phyloP scores from a whole-genome alignment of 2,329 filamentous ascomycete genomes.

The Ophiostoma australiae region DNA sequence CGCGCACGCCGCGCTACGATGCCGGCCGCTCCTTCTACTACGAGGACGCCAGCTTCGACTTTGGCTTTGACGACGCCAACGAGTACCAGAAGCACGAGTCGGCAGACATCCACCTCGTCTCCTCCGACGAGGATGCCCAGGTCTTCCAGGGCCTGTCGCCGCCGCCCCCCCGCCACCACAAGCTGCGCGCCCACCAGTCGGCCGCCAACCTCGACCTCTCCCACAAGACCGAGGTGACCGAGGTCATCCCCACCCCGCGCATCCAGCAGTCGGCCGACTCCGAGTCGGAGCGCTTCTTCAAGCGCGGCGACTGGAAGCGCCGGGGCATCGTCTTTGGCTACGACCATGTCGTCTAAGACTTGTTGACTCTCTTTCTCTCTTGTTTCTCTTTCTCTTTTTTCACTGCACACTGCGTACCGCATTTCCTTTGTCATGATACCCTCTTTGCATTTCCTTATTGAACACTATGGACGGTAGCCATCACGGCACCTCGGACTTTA shows the following conservation, averaged over 20 bases:
- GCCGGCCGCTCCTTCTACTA: constrained; percentile 5
- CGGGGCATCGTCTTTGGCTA: constrained; percentile 36
- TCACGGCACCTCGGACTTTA: not conserved
- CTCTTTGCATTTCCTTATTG: constrained; percentile 13
- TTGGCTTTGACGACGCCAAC: constrained; percentile 31
- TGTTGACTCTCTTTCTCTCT: not conserved
- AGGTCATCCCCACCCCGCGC: constrained; percentile 19
- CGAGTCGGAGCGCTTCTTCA: constrained; percentile 32
- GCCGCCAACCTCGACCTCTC: not conserved
- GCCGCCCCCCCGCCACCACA: constrained; percentile 25
- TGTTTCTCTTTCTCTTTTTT: not conserved
- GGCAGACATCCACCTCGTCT: constrained; percentile 25
- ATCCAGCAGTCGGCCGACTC: constrained; percentile 18
- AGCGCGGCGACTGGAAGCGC: constrained; percentile 37
- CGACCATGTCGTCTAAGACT: not conserved
- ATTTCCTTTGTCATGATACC: constrained; percentile 27
- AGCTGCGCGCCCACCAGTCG: constrained; percentile 23
- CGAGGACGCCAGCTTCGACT: constrained; percentile 33
- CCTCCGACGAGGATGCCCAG: constrained; percentile 20
- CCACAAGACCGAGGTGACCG: not conserved
- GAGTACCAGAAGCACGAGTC: not conserved
- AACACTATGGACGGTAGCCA: not conserved
- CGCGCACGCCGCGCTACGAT: not conserved
- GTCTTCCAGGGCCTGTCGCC: constrained; percentile 24
- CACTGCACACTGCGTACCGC: not conserved